phyloP scores from a whole-genome alignment of 2,329 filamentous ascomycete genomes.

The Fusarium penzigii region DNA sequence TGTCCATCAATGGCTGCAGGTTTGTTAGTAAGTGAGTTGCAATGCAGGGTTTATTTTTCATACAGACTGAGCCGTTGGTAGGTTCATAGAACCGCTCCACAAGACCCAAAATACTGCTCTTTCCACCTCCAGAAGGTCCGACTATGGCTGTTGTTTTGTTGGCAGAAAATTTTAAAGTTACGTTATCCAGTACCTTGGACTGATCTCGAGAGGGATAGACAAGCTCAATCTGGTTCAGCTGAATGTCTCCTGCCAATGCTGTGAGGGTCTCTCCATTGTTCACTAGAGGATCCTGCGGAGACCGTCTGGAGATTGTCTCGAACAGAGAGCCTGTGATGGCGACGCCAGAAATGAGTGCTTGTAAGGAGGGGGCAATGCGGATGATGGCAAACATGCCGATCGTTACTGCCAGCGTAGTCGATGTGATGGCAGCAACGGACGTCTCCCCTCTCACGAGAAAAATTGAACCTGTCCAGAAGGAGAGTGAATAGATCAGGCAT shows the following conservation, averaged over 20 bases:
- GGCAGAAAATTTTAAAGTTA: conserved; percentile 40
- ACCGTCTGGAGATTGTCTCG: conserved; percentile 48
- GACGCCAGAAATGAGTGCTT: too few species aligned
- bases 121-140: conserved; percentile 53
- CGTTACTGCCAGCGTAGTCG: too few species aligned
- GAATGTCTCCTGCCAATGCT: conserved; percentile 38
- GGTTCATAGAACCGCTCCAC: conserved; percentile 57
- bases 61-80: conserved; percentile 37
- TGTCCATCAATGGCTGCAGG: conserved; percentile 33
- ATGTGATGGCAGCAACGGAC: too few species aligned
- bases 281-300: conserved; percentile 35
- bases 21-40: too few species aligned
- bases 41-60: too few species aligned
- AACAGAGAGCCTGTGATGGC: too few species aligned
- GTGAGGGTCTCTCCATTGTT: conserved; percentile 29
- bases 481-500: conserved; percentile 4
- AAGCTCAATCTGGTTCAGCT: conserved; percentile 45
- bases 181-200: conserved; percentile 37
- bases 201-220: conserved; percentile 53
- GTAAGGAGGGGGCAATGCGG: not conserved
- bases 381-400: conserved; percentile 73
- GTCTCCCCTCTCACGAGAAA: conserved; percentile 73
- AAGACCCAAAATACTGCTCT: conserved; percentile 50
- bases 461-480: conserved; percentile 49
- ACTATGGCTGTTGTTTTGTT: conserved; percentile 53